Evolutionary conservation across 768 basidiomycete genomes (phyloP).

Genomic region (Auricularia cornea): DNA sequence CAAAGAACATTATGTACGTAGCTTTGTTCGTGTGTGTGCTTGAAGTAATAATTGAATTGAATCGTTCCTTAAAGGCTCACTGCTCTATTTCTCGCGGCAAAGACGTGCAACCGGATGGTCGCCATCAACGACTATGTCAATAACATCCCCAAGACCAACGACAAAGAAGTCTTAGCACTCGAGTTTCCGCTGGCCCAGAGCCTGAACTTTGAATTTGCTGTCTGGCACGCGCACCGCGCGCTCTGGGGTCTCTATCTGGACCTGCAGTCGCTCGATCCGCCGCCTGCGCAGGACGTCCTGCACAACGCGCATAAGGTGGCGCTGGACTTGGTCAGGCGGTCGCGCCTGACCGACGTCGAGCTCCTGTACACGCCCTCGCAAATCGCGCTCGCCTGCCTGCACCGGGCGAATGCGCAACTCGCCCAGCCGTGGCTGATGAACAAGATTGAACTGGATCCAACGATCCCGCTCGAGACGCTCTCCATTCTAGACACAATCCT

Average conservation of each 20-base stretch:
- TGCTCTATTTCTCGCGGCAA: conserved; percentile 88
- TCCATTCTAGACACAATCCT: conserved; percentile 30
- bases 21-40: conserved; percentile 3
- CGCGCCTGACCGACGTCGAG: conserved; percentile 86
- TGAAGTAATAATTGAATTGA: too few relatives aligned
- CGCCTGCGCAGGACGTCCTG: conserved; percentile 30
- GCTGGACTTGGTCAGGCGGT: conserved; percentile 57
- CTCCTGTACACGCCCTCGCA: conserved; percentile 90
- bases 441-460: conserved; percentile 19
- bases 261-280: conserved; percentile 53
- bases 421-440: conserved; percentile 52
- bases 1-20: conserved; percentile 92
- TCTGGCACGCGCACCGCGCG: conserved; percentile 86
- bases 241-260: conserved; percentile 86
- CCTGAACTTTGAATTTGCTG: conserved; percentile 86
- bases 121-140: conserved; percentile 77
- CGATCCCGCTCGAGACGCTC: neutral
- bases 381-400: conserved; percentile 77
- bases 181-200: conserved; percentile 96
- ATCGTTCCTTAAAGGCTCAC: conserved; percentile 71
- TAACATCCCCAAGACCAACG: conserved; percentile 71
- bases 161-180: conserved; percentile 82
- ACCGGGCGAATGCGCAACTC: conserved; percentile 52
- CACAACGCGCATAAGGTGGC: conserved; percentile 57
- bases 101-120: conserved; percentile 94